Base-by-base conservation (phyloP, 305 asterid genomes). In the Plantago coronopus region DNA sequence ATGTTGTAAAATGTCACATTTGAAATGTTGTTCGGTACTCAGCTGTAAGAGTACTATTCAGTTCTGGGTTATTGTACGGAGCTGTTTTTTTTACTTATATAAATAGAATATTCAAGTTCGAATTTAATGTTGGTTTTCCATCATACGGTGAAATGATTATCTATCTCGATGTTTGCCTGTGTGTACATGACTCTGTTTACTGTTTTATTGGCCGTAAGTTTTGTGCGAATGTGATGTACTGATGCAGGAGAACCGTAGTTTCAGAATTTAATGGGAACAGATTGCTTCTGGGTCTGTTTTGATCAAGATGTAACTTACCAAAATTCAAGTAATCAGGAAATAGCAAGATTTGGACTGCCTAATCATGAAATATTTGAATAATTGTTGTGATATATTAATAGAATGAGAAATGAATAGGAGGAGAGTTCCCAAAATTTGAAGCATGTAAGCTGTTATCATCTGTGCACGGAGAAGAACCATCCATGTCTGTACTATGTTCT, bases 341-440 rank as follows among this genome's bases (percentile, higher is more conserved):
- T 37, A 38, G 44, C 16, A 12, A 38, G 44, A 38, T 38, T 38
- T 38, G 2, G 15, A 38, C 44, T 2, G 3, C n/a, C 44, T 38
- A 12, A 38, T 38, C 16, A 38, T n/a, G n/a, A 38, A 38, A 38
- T 12, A 38, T 38, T 38, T 12, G 44, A 12, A 38, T 38, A 2
- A 11, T 38, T 38, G 11, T 15, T 38, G 44, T 38, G 44, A 38
- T 38, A 38, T 38, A 38, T 38, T 37, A 38, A 38, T 38, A 38
- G 44, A 38, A 38, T 38, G 16, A 12, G 44, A 38, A 38, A 9
- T n/a, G 44, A 38, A 38, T 11, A 38, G 44, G 62, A 38, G 44
- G 62, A 74, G 80, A 74, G 66, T 71, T 74, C 67, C 62, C 70
- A 70, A 74, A 76, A 72, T 66, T 74, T 82, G 74, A 50, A 72